Evolutionary conservation across 2,329 filamentous ascomycete species (phyloP).

Genomic region (Epichloe aotearoae): DNA sequence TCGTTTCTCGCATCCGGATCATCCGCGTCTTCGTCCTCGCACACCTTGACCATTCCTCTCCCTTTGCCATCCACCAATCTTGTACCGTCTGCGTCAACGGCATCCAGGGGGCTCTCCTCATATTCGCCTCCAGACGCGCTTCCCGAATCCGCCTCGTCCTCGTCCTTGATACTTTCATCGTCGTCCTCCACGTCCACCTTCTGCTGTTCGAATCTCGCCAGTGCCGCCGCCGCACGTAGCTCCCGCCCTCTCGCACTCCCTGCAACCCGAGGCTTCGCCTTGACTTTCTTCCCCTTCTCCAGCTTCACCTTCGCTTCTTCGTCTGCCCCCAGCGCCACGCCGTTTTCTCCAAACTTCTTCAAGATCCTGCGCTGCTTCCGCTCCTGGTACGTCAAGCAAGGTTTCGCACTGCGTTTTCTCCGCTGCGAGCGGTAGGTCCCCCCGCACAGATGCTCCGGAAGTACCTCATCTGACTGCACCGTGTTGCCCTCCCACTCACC

Average conservation of each 20-base stretch:
- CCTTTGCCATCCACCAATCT: slow-evolving; percentile 54
- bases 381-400: slow-evolving; percentile 53
- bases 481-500: slow-evolving; percentile 45
- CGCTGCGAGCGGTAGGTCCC: slow-evolving; percentile 57
- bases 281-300: slow-evolving; percentile 50
- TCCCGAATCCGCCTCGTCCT: slow-evolving; percentile 25
- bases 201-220: slow-evolving; percentile 55
- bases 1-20: slow-evolving; percentile 33
- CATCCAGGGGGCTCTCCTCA: slow-evolving; percentile 18
- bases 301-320: slow-evolving; percentile 50
- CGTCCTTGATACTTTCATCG: slow-evolving; percentile 20
- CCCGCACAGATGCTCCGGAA: slow-evolving; percentile 66
- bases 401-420: slow-evolving; percentile 41
- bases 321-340: slow-evolving; percentile 56
- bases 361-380: slow-evolving; percentile 57
- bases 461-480: slow-evolving; percentile 37
- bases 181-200: slow-evolving; percentile 24
- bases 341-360: slow-evolving; percentile 65
- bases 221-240: slow-evolving; percentile 60
- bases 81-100: slow-evolving; percentile 50
- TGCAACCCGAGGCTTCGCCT: slow-evolving; percentile 59
- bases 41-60: slow-evolving; percentile 57
- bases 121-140: slow-evolving; percentile 38
- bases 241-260: slow-evolving; percentile 63
- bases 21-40: slow-evolving; percentile 50